These are phyloP conservation scores for Talaromyces sp. DNA, from an alignment of 2,329 filamentous ascomycete species.

Conservation along the genomic window DNA sequence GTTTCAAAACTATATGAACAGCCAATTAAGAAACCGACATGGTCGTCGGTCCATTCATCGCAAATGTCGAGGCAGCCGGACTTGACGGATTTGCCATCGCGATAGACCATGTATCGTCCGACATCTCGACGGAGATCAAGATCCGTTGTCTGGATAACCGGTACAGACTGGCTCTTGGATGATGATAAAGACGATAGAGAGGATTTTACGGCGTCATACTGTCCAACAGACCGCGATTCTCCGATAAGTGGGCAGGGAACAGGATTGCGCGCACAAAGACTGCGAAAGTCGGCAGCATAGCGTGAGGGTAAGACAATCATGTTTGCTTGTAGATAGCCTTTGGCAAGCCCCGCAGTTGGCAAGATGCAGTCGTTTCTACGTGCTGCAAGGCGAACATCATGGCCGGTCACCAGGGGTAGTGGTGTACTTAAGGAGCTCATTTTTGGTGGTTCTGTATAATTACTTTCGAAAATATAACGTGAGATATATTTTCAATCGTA, in stretches of 20 bases:
- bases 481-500: background rate
- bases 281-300: slow-evolving; percentile 54
- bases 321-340: slow-evolving; percentile 56
- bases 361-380: background rate
- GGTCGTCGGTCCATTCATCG: slow-evolving; percentile 51
- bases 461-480: background rate
- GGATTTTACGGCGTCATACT: slow-evolving; percentile 9
- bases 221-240: slow-evolving; percentile 37
- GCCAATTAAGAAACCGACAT: slow-evolving; percentile 59
- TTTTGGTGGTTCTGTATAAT: background rate
- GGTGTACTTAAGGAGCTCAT: background rate
- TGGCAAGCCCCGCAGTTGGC: slow-evolving; percentile 52
- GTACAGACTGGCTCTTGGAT: slow-evolving; percentile 15
- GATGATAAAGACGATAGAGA: background rate
- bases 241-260: slow-evolving; percentile 59
- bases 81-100: slow-evolving; percentile 26
- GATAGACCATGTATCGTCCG: slow-evolving; percentile 56
- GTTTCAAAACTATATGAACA: slow-evolving; percentile 61
- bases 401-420: background rate
- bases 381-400: background rate
- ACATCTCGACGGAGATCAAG: slow-evolving; percentile 56
- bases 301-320: slow-evolving; percentile 54
- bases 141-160: slow-evolving; percentile 21
- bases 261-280: slow-evolving; percentile 56
- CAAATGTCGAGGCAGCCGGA: slow-evolving; percentile 38